These are phyloP conservation scores for Arthrinium phaeospermum DNA, from an alignment of 2,329 filamentous ascomycete species.

Conservation along the genomic window DNA sequence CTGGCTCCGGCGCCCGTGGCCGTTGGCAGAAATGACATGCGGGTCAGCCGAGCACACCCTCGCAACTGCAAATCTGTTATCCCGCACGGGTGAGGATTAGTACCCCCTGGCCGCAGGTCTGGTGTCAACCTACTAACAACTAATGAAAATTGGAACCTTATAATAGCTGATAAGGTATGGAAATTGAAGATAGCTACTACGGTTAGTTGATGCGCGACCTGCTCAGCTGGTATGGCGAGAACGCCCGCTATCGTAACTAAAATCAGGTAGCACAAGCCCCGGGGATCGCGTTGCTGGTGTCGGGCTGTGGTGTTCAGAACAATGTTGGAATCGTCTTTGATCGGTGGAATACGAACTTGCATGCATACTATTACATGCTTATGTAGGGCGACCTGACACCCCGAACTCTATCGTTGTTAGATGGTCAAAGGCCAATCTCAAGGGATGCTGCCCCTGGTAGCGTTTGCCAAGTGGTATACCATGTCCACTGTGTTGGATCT, in stretches of 20 bases:
- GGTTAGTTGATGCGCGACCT: background rate
- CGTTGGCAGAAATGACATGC: constrained; percentile 17
- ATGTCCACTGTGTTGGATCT: background rate
- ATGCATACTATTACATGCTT: background rate
- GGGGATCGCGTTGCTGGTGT: background rate
- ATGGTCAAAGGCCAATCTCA: background rate
- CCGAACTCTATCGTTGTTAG: background rate
- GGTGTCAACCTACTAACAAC: constrained; percentile 9
- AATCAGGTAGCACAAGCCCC: background rate
- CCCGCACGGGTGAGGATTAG: constrained; percentile 6
- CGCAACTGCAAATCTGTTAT: constrained; percentile 15
- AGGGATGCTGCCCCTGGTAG: background rate
- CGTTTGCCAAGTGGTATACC: background rate
- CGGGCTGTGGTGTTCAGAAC: background rate
- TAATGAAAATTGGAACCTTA: constrained; percentile 3
- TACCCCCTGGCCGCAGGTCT: constrained; percentile 8
- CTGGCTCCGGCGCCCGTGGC: background rate
- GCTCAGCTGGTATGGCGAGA: background rate
- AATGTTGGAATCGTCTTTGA: background rate
- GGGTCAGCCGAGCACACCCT: constrained; percentile 12
- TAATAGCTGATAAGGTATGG: background rate
- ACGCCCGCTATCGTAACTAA: background rate
- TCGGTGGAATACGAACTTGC: background rate
- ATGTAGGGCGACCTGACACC: background rate
- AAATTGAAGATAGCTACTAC: background rate